Evolutionary conservation across 2,329 filamentous ascomycete species (phyloP), one percentile per base, ranked within the genome.

Genomic region (Curvularia sp.): DNA sequence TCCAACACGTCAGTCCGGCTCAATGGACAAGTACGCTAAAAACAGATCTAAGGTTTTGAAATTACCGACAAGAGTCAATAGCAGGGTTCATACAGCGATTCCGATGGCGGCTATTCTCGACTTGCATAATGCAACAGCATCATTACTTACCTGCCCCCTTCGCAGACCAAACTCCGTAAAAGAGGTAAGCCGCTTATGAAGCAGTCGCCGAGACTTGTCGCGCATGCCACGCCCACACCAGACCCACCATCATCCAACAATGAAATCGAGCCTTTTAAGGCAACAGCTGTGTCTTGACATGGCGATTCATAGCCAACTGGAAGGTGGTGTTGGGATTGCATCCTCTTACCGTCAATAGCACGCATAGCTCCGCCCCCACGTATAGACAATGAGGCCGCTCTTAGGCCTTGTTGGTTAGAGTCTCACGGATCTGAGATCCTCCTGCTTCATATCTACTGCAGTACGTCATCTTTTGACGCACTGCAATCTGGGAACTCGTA

Each of bases 401-500:
- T 46, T 5, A 15, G 19, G 25, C 42, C 42, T 46, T 28, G 25
- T 13, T 18, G 3, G 27, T 2, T 7, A 27, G 4, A 43, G 4
- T 27, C 41, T 43, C 9, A 10, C 23, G 10, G 9, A 21, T 13
- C 21, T 10, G 6, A n/a, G n/a, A n/a, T n/a, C 41, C n/a, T 13
- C 6, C 18, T 21, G 7, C 39, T 25, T 25, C 19, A 28, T 53
- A 19, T 60, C 57, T 10, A 38, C 42, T 12, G 18, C 39, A 28
- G 52, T 59, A 49, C 13, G 13, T 49, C 2, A 27, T 49, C n/a
- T 49, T 39, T 41, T 34, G 47, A 28, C 28, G 21, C 12, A 49
- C 39, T 8, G 38, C 38, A 8, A 51, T 51, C 18, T 8, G 32
- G 8, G 38, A 42, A 10, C 39, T 51, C 13, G 49, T 43, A 12